Percentiles rank a stretch among this genome's conserved stretches.
Evolutionary conservation across 163 green algal genomes (phyloP).

Genomic region (Prototheca wickerhamii): DNA sequence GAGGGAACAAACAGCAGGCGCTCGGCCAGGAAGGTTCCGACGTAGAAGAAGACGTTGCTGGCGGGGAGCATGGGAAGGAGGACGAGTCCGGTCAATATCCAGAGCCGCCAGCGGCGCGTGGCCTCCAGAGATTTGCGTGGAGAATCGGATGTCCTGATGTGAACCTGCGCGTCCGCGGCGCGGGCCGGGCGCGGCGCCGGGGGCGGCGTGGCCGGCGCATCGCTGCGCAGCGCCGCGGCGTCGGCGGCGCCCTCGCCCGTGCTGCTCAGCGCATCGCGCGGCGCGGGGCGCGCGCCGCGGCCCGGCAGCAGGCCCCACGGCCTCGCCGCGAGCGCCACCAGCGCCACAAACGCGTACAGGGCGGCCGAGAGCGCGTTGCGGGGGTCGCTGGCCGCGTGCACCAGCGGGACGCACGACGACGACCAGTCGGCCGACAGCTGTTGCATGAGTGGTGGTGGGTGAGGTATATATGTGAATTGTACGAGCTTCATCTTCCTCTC

Average conservation of each 20-base stretch:
- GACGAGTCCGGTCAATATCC: conserved; percentile 39
- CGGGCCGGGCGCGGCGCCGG: background rate
- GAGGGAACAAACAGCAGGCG: conserved; percentile 75
- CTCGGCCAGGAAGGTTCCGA: conserved; percentile 78
- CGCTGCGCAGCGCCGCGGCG: background rate
- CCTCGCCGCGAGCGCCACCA: conserved; percentile 9
- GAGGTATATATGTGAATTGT: background rate
- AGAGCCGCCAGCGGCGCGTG: conserved; percentile 38
- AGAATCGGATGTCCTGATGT: background rate
- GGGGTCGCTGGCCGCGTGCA: conserved; percentile 37
- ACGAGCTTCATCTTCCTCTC: no score
- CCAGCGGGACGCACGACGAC: conserved; percentile 56
- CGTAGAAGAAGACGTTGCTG: conserved; percentile 75
- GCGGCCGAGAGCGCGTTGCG: conserved; percentile 43
- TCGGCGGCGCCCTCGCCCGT: background rate
- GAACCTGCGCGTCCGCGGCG: background rate
- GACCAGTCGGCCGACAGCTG: conserved; percentile 75
- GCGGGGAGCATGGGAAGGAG: conserved; percentile 67
- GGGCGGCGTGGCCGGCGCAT: background rate
- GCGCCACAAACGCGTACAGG: conserved; percentile 42
- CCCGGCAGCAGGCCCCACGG: conserved; percentile 24
- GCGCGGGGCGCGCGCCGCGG: background rate
- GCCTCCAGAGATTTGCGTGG: background rate
- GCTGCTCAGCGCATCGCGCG: background rate
- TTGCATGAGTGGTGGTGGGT: background rate